Percentiles rank a stretch among this genome's conserved stretches.
These are phyloP conservation scores for Ilyonectria mors-panacis DNA, from an alignment of 2,329 filamentous ascomycete species.

Conservation along the genomic window DNA sequence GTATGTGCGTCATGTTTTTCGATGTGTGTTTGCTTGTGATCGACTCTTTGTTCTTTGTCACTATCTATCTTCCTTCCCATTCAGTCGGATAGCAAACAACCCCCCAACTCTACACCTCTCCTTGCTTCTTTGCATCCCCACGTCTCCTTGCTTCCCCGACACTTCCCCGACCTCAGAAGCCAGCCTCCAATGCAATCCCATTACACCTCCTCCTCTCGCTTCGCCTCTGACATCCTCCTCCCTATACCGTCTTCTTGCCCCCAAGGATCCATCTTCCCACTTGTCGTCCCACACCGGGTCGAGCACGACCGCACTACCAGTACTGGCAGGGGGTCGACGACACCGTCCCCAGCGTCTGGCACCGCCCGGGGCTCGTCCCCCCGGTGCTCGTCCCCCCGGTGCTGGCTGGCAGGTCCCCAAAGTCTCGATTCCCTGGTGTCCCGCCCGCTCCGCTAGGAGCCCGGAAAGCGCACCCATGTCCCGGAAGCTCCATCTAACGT, in stretches of 20 bases:
- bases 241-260: constrained; percentile 19
- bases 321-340: constrained; percentile 36
- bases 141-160: constrained; percentile 6
- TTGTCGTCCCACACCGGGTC: constrained; percentile 22
- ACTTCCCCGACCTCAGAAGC: constrained; percentile 15
- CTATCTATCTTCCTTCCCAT: not conserved
- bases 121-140: constrained; percentile 5
- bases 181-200: constrained; percentile 8
- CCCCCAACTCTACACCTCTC: not conserved
- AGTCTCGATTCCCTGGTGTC: constrained; percentile 33
- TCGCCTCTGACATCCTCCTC: constrained; percentile 10
- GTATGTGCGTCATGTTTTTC: not conserved
- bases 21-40: not conserved
- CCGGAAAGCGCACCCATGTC: constrained; percentile 26
- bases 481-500: constrained; percentile 19
- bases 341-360: constrained; percentile 41
- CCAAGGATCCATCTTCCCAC: constrained; percentile 18
- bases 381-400: not conserved
- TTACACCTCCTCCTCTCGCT: not conserved
- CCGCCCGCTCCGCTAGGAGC: constrained; percentile 25
- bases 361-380: constrained; percentile 34
- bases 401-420: constrained; percentile 33
- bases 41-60: constrained; percentile 1
- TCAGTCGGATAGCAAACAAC: not conserved
- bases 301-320: constrained; percentile 26